phyloP scores from a whole-genome alignment of 208 protist genomes.

The Kentomonas sorsogonicus region DNA sequence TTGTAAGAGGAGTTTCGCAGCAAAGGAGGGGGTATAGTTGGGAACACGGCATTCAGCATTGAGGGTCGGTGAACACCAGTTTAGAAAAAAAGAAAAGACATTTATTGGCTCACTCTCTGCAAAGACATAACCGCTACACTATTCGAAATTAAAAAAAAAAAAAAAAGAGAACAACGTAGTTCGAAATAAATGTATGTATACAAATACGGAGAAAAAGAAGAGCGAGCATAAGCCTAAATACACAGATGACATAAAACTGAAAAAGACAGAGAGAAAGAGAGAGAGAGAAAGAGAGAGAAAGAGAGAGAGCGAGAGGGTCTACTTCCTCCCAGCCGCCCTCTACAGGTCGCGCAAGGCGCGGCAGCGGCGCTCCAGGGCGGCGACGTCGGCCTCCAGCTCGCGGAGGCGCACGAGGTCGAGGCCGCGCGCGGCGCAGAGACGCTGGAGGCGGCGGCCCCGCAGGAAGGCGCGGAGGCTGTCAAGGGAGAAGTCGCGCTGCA shows the following conservation, averaged over 20 bases:
- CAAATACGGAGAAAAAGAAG: neutral
- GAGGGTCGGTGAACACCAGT: neutral
- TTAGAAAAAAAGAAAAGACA: conserved; percentile 6
- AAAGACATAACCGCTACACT: neutral
- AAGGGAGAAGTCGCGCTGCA: conserved; percentile 49
- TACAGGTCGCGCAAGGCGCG: conserved; percentile 30
- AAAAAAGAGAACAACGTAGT: conserved; percentile 7
- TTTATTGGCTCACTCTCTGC: neutral
- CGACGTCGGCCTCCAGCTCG: conserved; percentile 38
- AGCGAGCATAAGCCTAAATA: neutral
- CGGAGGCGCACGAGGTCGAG: conserved; percentile 30
- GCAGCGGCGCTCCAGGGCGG: conserved; percentile 24
- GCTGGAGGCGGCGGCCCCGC: conserved; percentile 4
- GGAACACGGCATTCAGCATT: neutral
- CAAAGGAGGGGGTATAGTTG: too few species aligned
- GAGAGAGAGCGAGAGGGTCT: neutral
- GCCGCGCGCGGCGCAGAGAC: conserved; percentile 22
- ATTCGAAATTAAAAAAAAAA: neutral
- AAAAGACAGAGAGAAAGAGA: conserved; percentile 2
- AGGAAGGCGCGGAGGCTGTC: conserved; percentile 29
- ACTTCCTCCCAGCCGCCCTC: neutral
- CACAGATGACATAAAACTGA: conserved; percentile 3
- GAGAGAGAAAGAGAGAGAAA: conserved; percentile 13
- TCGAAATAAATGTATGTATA: conserved; percentile 3
- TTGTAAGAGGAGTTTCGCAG: too few species aligned